phyloP scores from a whole-genome alignment of 2,329 filamentous ascomycete species.

The Xylariaceae sp. region DNA sequence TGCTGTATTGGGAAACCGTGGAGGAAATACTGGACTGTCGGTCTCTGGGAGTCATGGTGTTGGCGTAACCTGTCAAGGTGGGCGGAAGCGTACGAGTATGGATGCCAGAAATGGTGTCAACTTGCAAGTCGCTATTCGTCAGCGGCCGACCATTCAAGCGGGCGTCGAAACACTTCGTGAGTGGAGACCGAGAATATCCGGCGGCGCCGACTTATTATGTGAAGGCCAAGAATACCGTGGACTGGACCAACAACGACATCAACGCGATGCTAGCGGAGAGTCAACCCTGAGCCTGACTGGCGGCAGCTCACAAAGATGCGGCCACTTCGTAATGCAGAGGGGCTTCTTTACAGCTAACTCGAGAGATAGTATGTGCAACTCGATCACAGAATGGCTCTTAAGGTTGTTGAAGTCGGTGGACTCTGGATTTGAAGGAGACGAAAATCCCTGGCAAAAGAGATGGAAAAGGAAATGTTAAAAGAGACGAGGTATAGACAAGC shows the following conservation, averaged over 20 bases:
- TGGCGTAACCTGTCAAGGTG: background rate
- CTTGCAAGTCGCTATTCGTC: conserved; percentile 2
- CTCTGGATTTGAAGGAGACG: background rate
- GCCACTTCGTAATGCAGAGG: conserved; percentile 2
- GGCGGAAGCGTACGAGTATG: background rate
- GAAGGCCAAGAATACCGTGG: conserved; percentile 8
- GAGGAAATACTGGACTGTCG: background rate
- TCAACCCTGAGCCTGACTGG: background rate
- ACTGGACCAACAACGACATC: background rate
- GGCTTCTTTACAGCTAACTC: conserved; percentile 3
- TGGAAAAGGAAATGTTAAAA: background rate
- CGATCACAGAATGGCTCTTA: conserved; percentile 15
- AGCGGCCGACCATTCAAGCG: background rate
- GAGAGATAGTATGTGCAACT: conserved; percentile 1
- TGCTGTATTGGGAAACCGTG: background rate
- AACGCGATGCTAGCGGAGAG: conserved; percentile 2
- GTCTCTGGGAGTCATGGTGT: conserved; percentile 5
- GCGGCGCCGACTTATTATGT: background rate
- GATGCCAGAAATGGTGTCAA: background rate
- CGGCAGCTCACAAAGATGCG: background rate
- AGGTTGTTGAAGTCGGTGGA: conserved; percentile 6
- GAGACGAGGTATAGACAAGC: conserved; percentile 2
- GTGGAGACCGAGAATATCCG: background rate
- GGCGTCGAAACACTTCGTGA: background rate
- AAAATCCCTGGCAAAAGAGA: background rate